A percentile compares a stretch with the other conserved stretches of the same genome.
Evolutionary conservation across 768 basidiomycete species (phyloP).

Genomic region (Boletus pseudo-olivaceus): DNA sequence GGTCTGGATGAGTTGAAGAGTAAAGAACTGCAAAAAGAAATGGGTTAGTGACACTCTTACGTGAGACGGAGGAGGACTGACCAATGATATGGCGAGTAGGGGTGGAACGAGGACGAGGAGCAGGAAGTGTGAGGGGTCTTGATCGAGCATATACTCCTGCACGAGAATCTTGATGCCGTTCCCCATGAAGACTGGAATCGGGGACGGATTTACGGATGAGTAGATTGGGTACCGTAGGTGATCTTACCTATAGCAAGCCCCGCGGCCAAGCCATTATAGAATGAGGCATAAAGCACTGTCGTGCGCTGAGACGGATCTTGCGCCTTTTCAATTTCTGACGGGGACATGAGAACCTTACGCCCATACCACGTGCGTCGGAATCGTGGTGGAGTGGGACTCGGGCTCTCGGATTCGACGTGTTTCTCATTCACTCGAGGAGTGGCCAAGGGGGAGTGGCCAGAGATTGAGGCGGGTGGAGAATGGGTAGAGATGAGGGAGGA

Average conservation of each 20-base stretch:
- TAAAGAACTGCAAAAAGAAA: conserved; percentile 34
- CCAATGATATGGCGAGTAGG: conserved; percentile 46
- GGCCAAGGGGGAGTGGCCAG: conserved; percentile 35
- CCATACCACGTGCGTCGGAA: conserved; percentile 61
- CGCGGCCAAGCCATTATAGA: conserved; percentile 29
- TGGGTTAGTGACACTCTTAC: neutral
- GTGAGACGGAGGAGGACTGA: conserved; percentile 18
- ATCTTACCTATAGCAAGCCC: conserved; percentile 24
- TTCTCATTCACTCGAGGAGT: conserved; percentile 17
- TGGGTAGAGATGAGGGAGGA: conserved; percentile 26
- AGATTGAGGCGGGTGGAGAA: conserved; percentile 33
- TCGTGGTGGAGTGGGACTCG: conserved; percentile 25
- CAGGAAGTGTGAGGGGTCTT: conserved; percentile 39
- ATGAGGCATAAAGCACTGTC: conserved; percentile 23
- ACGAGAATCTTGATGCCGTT: conserved; percentile 62
- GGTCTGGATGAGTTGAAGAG: conserved; percentile 39
- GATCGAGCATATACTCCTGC: conserved; percentile 48
- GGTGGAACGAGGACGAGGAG: conserved; percentile 40
- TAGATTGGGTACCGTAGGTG: neutral
- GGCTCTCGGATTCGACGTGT: conserved; percentile 9
- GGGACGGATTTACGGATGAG: conserved; percentile 1
- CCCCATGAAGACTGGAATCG: conserved; percentile 53
- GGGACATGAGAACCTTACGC: conserved; percentile 41
- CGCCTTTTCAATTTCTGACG: conserved; percentile 29
- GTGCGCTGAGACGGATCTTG: conserved; percentile 14